phyloP scores from a whole-genome alignment of 1,284 basidiomycete genomes.

The Cryptococcus depauperatus region DNA sequence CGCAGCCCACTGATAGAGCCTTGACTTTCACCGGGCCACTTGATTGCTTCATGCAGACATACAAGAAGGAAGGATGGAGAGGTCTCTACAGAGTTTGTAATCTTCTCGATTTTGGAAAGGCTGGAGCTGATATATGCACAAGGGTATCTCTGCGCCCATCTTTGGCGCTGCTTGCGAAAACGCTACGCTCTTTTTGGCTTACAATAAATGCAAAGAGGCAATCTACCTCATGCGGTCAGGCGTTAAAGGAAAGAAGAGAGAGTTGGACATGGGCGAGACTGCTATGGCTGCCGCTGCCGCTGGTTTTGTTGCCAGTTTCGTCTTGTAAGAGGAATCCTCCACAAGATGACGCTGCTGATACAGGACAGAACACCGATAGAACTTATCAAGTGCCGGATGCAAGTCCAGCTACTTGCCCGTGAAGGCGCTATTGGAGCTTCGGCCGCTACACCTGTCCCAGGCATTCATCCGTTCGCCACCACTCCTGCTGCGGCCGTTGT shows the following conservation, averaged over 20 bases:
- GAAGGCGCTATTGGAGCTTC: conserved; percentile 40
- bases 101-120: not conserved
- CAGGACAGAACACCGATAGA: conserved; percentile 77
- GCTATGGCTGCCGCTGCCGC: conserved; percentile 70
- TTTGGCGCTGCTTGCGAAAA: conserved; percentile 87
- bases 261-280: conserved; percentile 57
- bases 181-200: conserved; percentile 76
- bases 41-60: conserved; percentile 73
- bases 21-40: conserved; percentile 67
- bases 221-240: conserved; percentile 45
- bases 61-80: conserved; percentile 62
- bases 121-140: not conserved
- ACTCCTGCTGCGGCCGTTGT: conserved; percentile 19
- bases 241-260: conserved; percentile 26
- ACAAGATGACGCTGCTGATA: too few relatives aligned
- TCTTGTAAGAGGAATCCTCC: conserved; percentile 52
- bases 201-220: conserved; percentile 69
- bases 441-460: conserved; percentile 13
- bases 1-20: conserved; percentile 65
- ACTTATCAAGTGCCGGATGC: conserved; percentile 91
- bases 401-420: conserved; percentile 72
- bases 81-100: conserved; percentile 69
- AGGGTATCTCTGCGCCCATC: conserved; percentile 83
- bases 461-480: conserved; percentile 14
- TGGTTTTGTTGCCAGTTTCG: conserved; percentile 70